phyloP scores from a whole-genome alignment of 352 stramenopile genomes.

The Pythium aphanidermatum region DNA sequence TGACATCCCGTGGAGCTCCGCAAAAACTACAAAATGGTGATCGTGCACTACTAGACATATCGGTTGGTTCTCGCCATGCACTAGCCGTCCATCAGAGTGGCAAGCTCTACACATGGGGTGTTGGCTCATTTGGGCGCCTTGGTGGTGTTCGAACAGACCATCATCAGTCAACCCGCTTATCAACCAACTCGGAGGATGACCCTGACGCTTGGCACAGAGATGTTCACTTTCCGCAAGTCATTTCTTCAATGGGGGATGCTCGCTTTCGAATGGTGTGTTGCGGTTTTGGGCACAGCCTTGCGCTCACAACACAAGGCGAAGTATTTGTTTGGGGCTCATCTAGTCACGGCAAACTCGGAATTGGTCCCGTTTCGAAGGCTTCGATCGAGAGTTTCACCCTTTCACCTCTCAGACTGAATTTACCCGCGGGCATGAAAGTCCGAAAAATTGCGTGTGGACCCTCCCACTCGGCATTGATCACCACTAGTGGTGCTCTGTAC shows the following conservation, averaged over 20 bases:
- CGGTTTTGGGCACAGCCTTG: conserved; percentile 65
- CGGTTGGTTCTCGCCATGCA: conserved; percentile 61
- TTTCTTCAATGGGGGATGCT: conserved; percentile 32
- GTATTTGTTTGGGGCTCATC: conserved; percentile 73
- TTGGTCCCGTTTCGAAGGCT: conserved; percentile 26
- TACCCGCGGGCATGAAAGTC: conserved; percentile 24
- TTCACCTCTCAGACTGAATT: conserved; percentile 32
- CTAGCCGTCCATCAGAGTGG: conserved; percentile 59
- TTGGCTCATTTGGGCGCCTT: conserved; percentile 60
- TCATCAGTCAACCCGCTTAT: conserved; percentile 3
- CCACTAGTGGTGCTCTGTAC: conserved; percentile 45
- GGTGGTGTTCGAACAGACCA: conserved; percentile 20
- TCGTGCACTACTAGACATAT: conserved; percentile 48
- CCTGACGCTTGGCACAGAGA: conserved; percentile 51
- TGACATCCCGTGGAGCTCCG: conserved; percentile 43
- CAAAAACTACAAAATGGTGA: conserved; percentile 38
- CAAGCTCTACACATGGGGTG: conserved; percentile 63
- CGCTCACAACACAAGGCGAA: conserved; percentile 50
- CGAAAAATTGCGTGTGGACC: conserved; percentile 69
- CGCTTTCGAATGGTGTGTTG: conserved; percentile 56
- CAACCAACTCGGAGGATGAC: conserved; percentile 15
- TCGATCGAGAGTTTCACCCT: conserved; percentile 63
- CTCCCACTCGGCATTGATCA: conserved; percentile 69
- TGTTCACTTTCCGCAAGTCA: conserved; percentile 31
- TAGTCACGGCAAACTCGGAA: conserved; percentile 64